A percentile compares a stretch with the other conserved stretches of the same genome.
Conservation (phyloP, 208 protist genomes). For the Giardia duodenalis region DNA sequence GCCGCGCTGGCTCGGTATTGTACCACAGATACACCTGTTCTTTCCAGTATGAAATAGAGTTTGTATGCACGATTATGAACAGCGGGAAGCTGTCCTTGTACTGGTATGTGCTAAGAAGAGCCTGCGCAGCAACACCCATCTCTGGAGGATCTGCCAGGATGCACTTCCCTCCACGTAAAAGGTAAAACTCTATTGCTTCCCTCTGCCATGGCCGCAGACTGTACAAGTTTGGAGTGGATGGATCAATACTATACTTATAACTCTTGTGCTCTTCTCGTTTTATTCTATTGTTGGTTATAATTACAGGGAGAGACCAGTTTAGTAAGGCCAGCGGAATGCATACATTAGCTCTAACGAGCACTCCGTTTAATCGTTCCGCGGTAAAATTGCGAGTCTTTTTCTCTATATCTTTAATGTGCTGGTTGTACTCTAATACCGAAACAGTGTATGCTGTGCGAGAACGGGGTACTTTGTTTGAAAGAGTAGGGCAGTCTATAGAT, state of each 20-base stretch:
- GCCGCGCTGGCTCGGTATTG: background rate
- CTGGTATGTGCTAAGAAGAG: background rate
- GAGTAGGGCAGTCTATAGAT: too few relatives aligned
- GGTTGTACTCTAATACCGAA: too few relatives aligned
- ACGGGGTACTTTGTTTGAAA: too few relatives aligned
- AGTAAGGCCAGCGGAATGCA: background rate
- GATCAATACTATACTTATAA: background rate
- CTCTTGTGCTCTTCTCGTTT: background rate
- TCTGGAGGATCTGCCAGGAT: background rate
- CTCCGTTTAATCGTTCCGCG: too few relatives aligned
- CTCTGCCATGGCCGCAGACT: background rate
- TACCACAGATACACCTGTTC: background rate
- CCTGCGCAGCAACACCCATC: background rate
- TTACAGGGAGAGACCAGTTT: background rate
- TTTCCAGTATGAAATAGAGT: background rate
- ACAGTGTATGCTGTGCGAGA: too few relatives aligned
- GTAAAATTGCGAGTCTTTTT: too few relatives aligned
- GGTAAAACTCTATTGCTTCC: background rate
- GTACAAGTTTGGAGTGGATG: background rate
- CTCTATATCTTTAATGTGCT: too few relatives aligned
- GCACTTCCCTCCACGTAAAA: background rate
- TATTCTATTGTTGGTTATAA: background rate
- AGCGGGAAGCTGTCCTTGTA: background rate
- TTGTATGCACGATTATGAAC: background rate
- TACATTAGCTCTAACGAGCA: too few relatives aligned